phyloP scores from a whole-genome alignment of 805 yeast genomes.

The Vanderwaltozyma polyspora region DNA sequence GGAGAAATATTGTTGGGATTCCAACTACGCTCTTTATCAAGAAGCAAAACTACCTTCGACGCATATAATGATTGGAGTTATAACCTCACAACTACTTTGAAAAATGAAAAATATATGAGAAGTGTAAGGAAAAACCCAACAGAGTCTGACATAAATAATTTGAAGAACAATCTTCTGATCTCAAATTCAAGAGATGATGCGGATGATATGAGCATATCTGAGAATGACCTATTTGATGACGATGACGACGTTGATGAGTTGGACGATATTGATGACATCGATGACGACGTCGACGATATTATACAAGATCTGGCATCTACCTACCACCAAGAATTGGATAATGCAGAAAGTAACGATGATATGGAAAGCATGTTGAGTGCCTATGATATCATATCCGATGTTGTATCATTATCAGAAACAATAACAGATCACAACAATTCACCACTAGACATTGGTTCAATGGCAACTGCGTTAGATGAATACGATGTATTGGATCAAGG shows the following conservation, averaged over 20 bases:
- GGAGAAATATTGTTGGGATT: constrained; percentile 21
- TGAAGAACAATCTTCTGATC: background rate
- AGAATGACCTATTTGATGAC: background rate
- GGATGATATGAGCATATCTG: background rate
- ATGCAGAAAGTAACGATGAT: constrained; percentile 6
- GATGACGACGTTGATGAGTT: constrained; percentile 3
- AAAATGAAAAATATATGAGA: background rate
- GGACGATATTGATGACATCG: background rate
- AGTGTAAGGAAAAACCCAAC: too few relatives aligned
- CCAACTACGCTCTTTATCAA: constrained; percentile 8
- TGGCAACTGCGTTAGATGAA: constrained; percentile 22
- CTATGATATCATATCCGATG: constrained; percentile 5
- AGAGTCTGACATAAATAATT: constrained; percentile 1
- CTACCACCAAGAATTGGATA: constrained; percentile 6
- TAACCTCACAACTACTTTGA: constrained; percentile 1
- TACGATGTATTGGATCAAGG: constrained; percentile 17
- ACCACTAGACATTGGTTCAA: constrained; percentile 14
- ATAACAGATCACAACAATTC: background rate
- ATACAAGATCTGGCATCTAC: too few relatives aligned
- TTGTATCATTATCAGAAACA: constrained; percentile 5
- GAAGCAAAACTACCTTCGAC: constrained; percentile 7
- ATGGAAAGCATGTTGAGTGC: constrained; percentile 4
- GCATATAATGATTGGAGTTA: constrained; percentile 12
- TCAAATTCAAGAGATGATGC: too few relatives aligned
- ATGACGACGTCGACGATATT: background rate